Evolutionary conservation across 805 yeast species (phyloP), one percentile per base, ranked within the genome.

Genomic region (Lipomyces anomalus): DNA sequence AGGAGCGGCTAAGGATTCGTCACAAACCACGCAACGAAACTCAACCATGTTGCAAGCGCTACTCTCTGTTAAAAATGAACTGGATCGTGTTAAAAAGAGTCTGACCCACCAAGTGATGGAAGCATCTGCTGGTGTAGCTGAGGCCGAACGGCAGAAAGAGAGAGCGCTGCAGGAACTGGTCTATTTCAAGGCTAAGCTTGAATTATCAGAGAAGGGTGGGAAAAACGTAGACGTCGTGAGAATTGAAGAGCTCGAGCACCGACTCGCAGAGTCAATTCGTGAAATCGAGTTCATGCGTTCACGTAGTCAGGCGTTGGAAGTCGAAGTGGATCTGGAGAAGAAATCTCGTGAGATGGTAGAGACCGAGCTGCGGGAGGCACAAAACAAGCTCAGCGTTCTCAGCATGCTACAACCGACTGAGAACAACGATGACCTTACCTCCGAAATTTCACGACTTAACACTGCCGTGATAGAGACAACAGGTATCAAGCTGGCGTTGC

Each of bases 271-370:
- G 22, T 34, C 13, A 11, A 29, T 30, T 29, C 39, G 22, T 22
- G 37, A 45, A 16, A 18, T 17, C 18, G 34, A 32, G 20, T 17
- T 28, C 9, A 18, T 22, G 23, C 16, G 33, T 35, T 37, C 9
- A 36, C 13, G 18, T 40, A 26, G 24, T 22, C 41, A 11, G 39
- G 36, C 26, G 28, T 38, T 42, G 33, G 41, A 54, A 47, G 46
- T 28, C 46, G 23, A 56, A 37, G 29, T 58, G 16, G 35, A 53
- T 22, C 47, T 58, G 18, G 62, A 57, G 44, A 40, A 52, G 38
- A 47, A 48, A 44, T 48, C 56, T 42, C 56, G 56, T 5, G 39
- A 43, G 4, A 52, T 51, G 29, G 48, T 57, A 17, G 62, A 57
- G 44, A 42, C 52, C 38, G 47, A 50, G 46, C 50, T 56, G 42